A percentile compares a stretch with the other conserved stretches of the same genome.
Evolutionary conservation across 2,329 filamentous ascomycete species (phyloP).

Genomic region (Clonostachys rosea): DNA sequence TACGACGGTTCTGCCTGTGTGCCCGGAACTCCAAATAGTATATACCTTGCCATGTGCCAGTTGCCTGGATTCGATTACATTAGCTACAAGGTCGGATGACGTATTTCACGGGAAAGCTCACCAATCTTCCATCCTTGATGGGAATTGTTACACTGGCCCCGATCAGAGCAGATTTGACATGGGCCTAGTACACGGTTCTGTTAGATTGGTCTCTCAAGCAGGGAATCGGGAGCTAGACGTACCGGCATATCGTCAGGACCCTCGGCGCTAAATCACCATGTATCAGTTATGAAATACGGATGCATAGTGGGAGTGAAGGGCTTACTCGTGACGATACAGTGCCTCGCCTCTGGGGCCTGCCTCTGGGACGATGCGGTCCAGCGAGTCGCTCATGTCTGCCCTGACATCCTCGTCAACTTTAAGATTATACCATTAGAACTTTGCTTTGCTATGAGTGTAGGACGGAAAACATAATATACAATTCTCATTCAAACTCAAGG

Average conservation of each 20-base stretch:
- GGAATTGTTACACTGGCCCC: slow-evolving; percentile 89
- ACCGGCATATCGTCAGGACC: slow-evolving; percentile 93
- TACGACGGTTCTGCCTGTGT: slow-evolving; percentile 69
- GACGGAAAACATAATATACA: slow-evolving; percentile 26
- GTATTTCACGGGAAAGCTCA: slow-evolving; percentile 21
- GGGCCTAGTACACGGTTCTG: slow-evolving; percentile 50
- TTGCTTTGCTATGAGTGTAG: slow-evolving; percentile 31
- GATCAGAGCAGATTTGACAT: slow-evolving; percentile 87
- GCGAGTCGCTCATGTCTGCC: slow-evolving; percentile 86
- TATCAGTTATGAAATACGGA: not conserved
- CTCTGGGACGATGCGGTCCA: slow-evolving; percentile 85
- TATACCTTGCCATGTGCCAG: slow-evolving; percentile 79
- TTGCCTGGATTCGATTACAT: slow-evolving; percentile 31
- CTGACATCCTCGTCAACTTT: slow-evolving; percentile 69
- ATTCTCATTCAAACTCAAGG: slow-evolving; percentile 90
- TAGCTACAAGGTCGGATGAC: not conserved
- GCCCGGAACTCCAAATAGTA: slow-evolving; percentile 91
- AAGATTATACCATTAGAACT: not conserved
- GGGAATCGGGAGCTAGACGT: slow-evolving; percentile 8
- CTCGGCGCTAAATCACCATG: slow-evolving; percentile 57
- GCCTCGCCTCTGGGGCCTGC: slow-evolving; percentile 64
- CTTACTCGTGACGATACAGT: slow-evolving; percentile 69
- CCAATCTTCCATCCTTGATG: slow-evolving; percentile 79
- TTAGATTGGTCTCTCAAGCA: not conserved
- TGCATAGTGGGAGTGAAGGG: not conserved